Percentiles rank a stretch among this genome's conserved stretches.
These are phyloP conservation scores for Chaetomiaceae sp. DNA, from an alignment of 2,329 filamentous ascomycete species.

Conservation along the genomic window DNA sequence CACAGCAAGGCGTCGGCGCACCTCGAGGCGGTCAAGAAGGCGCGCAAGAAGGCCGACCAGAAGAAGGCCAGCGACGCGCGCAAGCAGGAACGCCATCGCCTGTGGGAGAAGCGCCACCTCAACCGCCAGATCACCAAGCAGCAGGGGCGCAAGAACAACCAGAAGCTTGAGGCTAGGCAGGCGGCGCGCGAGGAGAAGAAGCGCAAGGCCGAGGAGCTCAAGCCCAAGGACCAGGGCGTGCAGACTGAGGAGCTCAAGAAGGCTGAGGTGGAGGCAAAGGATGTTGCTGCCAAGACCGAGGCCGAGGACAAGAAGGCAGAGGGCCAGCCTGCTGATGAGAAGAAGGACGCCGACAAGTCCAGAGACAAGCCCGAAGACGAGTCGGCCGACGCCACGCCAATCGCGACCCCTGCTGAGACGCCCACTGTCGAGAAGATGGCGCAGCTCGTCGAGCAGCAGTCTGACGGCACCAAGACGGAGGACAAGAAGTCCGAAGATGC, in stretches of 20 bases:
- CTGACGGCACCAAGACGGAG: neutral
- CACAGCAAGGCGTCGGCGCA: slow-evolving; percentile 52
- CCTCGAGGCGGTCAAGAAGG: slow-evolving; percentile 39
- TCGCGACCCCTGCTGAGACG: slow-evolving; percentile 21
- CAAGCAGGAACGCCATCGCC: slow-evolving; percentile 38
- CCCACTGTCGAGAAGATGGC: slow-evolving; percentile 24
- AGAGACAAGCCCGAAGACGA: slow-evolving; percentile 4
- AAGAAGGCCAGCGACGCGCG: slow-evolving; percentile 43
- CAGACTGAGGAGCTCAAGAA: slow-evolving; percentile 33
- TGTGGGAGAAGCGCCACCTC: slow-evolving; percentile 36
- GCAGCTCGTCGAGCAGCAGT: neutral
- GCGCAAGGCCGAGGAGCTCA: slow-evolving; percentile 26
- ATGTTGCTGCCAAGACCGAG: slow-evolving; percentile 18
- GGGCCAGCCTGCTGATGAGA: slow-evolving; percentile 2
- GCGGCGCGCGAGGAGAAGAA: slow-evolving; percentile 27
- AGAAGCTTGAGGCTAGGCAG: slow-evolving; percentile 34
- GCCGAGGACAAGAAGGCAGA: slow-evolving; percentile 21
- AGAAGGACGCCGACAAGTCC: too few species aligned
- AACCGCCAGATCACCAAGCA: slow-evolving; percentile 36
- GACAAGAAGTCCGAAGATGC: slow-evolving; percentile 12
- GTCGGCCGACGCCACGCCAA: slow-evolving; percentile 20
- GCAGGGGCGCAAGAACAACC: slow-evolving; percentile 39
- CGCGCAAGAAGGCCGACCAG: slow-evolving; percentile 45
- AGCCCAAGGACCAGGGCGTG: slow-evolving; percentile 33
- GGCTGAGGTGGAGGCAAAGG: slow-evolving; percentile 24